Base-by-base conservation (phyloP, 169 alveolate genomes). In the Plasmodium vinckei region DNA sequence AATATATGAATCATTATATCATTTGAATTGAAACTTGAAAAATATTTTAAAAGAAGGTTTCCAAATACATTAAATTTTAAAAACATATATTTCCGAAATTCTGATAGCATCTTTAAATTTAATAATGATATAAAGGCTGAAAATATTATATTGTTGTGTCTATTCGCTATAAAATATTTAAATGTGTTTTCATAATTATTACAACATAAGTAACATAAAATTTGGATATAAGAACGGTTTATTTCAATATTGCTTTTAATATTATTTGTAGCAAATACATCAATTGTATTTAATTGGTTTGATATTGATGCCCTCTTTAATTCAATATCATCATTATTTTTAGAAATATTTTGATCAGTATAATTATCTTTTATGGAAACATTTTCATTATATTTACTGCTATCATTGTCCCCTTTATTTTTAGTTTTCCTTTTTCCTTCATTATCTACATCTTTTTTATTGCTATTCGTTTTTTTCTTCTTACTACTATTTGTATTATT, bases 171-270 rank as follows among this genome's bases (percentile, higher is more conserved):
- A 64, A 77, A 77, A 57, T 63, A 77, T 44, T 63, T 77, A 42
- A 63, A 12, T 44, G 77, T 42, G 9, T 77, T 68, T 17, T 77
- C 88, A 57, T 77, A 68, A 51, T 77, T 77, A 21, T 64, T 64
- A 42, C 59, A 47, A 68, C 88, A 77, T n/a, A 77, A 57, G 61
- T 63, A 27, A 21, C 61, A 63, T 44, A 77, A 64, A 19, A 53
- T 57, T 6, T 54, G 68, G 57, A 47, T 77, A 68, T 53, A 64
- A 12, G 9, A 64, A 27, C n/a, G 15, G 77, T 9, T 64, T 69
- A 77, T 25, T 61, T 23, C 23, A 10, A 56, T 39, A 12, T 25
- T 10, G 47, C 13, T 53, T 23, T 60, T 73, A 56, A 60, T 60
- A 46, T 23, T 61, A 65, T 25, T 21, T 17, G 49, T 60, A 21